Conservation (phyloP, 2,329 filamentous ascomycete genomes). For the Arthrobotrys megalospora region DNA sequence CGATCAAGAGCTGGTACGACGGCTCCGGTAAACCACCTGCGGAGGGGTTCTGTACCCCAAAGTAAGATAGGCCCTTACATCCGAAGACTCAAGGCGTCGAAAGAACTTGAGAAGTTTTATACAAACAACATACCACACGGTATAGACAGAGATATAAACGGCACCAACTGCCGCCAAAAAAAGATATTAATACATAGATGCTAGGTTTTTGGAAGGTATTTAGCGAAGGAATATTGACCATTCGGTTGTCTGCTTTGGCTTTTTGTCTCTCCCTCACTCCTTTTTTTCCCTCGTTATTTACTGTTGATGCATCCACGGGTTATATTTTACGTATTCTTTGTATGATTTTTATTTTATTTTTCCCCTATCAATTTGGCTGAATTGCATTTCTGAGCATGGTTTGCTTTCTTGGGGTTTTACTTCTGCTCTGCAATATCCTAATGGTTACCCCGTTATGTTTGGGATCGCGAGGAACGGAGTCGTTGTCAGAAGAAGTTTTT, state of each 20-base stretch:
- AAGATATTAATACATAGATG: constrained; percentile 10
- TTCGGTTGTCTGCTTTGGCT: neutral
- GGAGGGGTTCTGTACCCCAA: constrained; percentile 44
- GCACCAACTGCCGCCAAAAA: neutral
- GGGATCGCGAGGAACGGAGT: neutral
- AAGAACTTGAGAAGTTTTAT: neutral
- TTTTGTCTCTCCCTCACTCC: neutral
- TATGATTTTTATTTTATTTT: neutral
- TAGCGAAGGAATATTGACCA: constrained; percentile 13
- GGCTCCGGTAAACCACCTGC: constrained; percentile 26
- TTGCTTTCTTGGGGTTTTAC: neutral
- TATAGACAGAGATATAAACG: constrained; percentile 8
- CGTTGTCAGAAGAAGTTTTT: neutral
- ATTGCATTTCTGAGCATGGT: neutral
- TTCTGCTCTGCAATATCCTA: neutral
- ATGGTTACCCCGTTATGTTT: neutral
- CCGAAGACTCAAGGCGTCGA: neutral
- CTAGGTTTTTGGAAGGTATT: constrained; percentile 8
- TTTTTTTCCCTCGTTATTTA: neutral
- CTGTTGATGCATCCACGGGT: neutral
- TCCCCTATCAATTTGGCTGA: constrained; percentile 1
- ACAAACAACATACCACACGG: constrained; percentile 9
- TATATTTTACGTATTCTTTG: neutral
- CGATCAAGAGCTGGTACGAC: constrained; percentile 85
- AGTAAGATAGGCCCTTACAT: neutral